A percentile compares a stretch with the other conserved stretches of the same genome.
Conservation (phyloP, 176 grass and related monocot species). For the Aechmea fasciata region DNA sequence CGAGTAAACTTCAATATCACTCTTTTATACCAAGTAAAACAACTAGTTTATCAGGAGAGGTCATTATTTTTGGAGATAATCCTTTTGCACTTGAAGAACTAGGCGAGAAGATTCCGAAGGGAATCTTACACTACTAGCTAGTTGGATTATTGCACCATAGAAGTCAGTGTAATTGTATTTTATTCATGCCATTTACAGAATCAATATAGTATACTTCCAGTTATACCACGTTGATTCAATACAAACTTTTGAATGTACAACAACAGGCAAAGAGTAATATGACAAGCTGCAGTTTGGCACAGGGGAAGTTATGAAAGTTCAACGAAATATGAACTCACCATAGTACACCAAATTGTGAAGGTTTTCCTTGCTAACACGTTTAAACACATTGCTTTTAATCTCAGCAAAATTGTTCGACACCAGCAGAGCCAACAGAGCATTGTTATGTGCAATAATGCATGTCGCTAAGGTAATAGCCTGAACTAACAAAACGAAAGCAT, state of each 20-base stretch:
- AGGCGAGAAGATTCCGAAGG: too few relatives aligned
- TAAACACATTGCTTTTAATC: constrained; percentile 98
- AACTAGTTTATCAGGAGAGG: too few relatives aligned
- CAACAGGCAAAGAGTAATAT: constrained; percentile 1
- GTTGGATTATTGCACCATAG: too few relatives aligned
- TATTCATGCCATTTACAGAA: too few relatives aligned
- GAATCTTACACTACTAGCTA: too few relatives aligned
- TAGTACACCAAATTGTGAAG: constrained; percentile 96
- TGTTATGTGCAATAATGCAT: constrained; percentile 96
- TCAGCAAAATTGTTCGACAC: constrained; percentile 96
- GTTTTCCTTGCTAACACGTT: constrained; percentile 98
- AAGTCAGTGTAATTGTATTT: too few relatives aligned
- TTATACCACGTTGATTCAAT: background rate
- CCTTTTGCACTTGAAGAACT: too few relatives aligned
- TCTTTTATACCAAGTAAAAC: too few relatives aligned
- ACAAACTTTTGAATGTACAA: background rate
- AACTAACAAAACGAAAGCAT: constrained; percentile 94
- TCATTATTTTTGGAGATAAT: too few relatives aligned
- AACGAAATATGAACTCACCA: constrained; percentile 45
- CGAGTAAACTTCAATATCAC: too few relatives aligned
- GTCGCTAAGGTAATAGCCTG: constrained; percentile 93
- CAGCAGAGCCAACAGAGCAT: constrained; percentile 84
- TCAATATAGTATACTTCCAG: too few relatives aligned
- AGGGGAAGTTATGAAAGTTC: constrained; percentile 12
- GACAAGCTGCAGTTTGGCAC: constrained; percentile 3